Evolutionary conservation across 306 rosid species (phyloP).

Genomic region (Carpinus viminea): DNA sequence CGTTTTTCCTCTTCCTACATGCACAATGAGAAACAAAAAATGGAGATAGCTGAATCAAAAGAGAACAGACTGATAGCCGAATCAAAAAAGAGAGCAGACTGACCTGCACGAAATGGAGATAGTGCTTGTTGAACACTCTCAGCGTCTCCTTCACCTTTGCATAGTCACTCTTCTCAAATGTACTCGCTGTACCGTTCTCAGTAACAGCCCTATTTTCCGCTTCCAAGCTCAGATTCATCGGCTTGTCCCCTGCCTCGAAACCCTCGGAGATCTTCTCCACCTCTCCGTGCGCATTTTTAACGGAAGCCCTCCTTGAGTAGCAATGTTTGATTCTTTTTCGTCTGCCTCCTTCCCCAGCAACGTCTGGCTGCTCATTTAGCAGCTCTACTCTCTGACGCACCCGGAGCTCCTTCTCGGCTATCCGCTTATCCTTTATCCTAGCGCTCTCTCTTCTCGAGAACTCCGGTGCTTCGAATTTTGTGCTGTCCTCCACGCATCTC

Average conservation of each 20-base stretch:
- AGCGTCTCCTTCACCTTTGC: slow-evolving; percentile 73
- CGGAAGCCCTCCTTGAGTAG: not conserved
- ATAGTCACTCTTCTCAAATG: slow-evolving; percentile 52
- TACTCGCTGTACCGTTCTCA: slow-evolving; percentile 24
- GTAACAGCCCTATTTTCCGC: not conserved
- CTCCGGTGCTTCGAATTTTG: not conserved
- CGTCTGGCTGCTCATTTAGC: not conserved
- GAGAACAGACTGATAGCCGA: not conserved
- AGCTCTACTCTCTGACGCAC: slow-evolving; percentile 27
- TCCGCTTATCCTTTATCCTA: slow-evolving; percentile 41
- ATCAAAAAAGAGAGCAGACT: not conserved
- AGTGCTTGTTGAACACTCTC: slow-evolving; percentile 74
- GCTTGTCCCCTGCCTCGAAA: not conserved
- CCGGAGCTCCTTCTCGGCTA: slow-evolving; percentile 33
- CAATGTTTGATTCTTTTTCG: not conserved
- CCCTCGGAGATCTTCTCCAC: not conserved
- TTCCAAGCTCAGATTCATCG: not conserved
- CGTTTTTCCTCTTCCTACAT: slow-evolving; percentile 74
- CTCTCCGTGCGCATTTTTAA: not conserved
- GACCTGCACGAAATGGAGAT: slow-evolving; percentile 84
- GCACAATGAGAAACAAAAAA: not conserved
- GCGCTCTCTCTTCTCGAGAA: slow-evolving; percentile 45
- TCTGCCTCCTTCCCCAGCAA: slow-evolving; percentile 1
- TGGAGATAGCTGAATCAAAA: not conserved
- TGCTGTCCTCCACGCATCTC: slow-evolving; percentile 28